Evolutionary conservation across 441 rosid species (phyloP).

Genomic region (Gossypium gossypioides): DNA sequence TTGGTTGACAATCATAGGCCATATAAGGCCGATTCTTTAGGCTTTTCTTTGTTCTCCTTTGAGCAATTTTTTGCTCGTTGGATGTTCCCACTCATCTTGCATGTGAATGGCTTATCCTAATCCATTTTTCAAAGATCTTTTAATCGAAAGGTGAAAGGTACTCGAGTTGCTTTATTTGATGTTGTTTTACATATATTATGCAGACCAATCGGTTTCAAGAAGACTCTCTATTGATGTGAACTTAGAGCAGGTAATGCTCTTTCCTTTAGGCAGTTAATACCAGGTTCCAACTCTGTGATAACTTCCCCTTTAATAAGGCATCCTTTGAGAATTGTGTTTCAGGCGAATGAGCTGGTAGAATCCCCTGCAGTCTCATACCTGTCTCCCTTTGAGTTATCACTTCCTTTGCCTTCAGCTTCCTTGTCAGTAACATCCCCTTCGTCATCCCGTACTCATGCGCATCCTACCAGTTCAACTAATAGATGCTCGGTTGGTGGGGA

Average conservation of each 20-base stretch:
- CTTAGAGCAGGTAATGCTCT: constrained; percentile 52
- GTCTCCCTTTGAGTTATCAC: constrained; percentile 45
- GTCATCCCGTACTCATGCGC: constrained; percentile 40
- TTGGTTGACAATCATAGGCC: neutral
- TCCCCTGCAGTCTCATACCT: constrained; percentile 31
- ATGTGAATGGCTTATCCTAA: neutral
- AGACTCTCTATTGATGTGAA: constrained; percentile 49
- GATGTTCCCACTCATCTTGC: neutral
- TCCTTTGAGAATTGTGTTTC: constrained; percentile 18
- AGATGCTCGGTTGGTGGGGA: constrained; percentile 45
- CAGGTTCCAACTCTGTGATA: constrained; percentile 6
- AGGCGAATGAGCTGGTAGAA: constrained; percentile 49
- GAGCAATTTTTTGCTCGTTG: neutral
- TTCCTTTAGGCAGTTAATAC: constrained; percentile 5
- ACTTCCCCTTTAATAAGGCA: constrained; percentile 10
- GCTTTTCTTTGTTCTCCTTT: neutral
- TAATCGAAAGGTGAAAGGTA: neutral
- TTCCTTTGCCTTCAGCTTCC: constrained; percentile 59
- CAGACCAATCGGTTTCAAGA: constrained; percentile 65
- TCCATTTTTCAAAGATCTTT: neutral
- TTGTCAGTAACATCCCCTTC: constrained; percentile 39
- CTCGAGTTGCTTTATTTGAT: constrained; percentile 2
- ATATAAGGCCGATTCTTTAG: neutral
- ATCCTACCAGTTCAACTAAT: constrained; percentile 38
- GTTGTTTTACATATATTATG: constrained; percentile 12